These are phyloP conservation scores for Colletotrichum lindemuthianum DNA, from an alignment of 2,329 filamentous ascomycete species.

Conservation along the genomic window DNA sequence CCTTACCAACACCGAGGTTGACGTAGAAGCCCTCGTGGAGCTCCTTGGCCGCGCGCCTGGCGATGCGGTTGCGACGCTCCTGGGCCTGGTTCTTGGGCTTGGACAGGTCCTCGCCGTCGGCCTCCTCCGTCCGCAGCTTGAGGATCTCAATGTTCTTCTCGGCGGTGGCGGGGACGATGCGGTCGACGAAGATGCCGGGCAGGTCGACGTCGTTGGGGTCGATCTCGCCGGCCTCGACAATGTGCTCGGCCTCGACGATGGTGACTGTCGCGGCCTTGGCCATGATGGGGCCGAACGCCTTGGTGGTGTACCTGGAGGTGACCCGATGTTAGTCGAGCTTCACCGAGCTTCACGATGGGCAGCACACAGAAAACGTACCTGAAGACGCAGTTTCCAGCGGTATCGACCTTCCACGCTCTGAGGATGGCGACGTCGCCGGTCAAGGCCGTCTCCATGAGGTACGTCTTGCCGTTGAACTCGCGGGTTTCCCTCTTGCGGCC, in stretches of 20 bases:
- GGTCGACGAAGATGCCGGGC: slow-evolving; percentile 84
- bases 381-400: slow-evolving; percentile 83
- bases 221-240: slow-evolving; percentile 79
- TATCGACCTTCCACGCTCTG: slow-evolving; percentile 80
- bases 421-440: slow-evolving; percentile 81
- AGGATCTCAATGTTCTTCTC: slow-evolving; percentile 78
- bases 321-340: not conserved
- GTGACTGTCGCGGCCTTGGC: slow-evolving; percentile 81
- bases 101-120: slow-evolving; percentile 41
- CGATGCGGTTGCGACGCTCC: slow-evolving; percentile 75
- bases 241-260: slow-evolving; percentile 87
- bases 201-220: slow-evolving; percentile 80
- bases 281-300: slow-evolving; percentile 80
- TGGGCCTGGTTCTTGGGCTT: slow-evolving; percentile 58
- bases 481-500: slow-evolving; percentile 75
- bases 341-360: not conserved
- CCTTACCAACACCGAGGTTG: slow-evolving; percentile 72
- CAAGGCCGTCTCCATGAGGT: slow-evolving; percentile 81
- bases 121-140: slow-evolving; percentile 62
- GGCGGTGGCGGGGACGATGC: slow-evolving; percentile 78
- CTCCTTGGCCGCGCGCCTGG: slow-evolving; percentile 80
- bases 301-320: slow-evolving; percentile 70
- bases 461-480: slow-evolving; percentile 77
- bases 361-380: slow-evolving; percentile 55
- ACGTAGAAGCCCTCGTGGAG: slow-evolving; percentile 84